Evolutionary conservation across 1,284 basidiomycete genomes (phyloP).

Genomic region (Marasmius tenuissimus): DNA sequence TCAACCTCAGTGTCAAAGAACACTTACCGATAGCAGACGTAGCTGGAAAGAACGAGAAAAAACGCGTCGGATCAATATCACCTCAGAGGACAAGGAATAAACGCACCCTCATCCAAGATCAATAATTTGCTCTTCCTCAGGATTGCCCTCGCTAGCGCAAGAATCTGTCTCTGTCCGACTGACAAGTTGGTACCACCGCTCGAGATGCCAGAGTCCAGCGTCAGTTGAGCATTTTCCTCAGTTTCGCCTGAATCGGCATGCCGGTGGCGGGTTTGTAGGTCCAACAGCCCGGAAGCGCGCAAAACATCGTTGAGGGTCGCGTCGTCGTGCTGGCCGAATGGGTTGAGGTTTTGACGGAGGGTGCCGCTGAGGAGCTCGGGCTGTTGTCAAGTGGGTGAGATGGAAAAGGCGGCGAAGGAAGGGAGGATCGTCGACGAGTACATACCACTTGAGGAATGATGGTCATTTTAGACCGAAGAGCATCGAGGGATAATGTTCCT

Average conservation of each 20-base stretch:
- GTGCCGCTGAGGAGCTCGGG: constrained; percentile 69
- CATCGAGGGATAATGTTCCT: constrained; percentile 60
- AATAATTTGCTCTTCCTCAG: constrained; percentile 57
- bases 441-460: constrained; percentile 57
- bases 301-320: constrained; percentile 55
- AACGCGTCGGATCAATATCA: background rate
- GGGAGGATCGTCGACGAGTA: constrained; percentile 20
- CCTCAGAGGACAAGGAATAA: background rate
- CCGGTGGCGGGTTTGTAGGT: constrained; percentile 34
- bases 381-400: constrained; percentile 39
- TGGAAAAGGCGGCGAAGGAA: constrained; percentile 20
- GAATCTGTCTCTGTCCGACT: constrained; percentile 70
- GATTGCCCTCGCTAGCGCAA: constrained; percentile 60
- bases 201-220: constrained; percentile 52
- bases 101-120: constrained; percentile 58
- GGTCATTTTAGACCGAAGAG: constrained; percentile 59
- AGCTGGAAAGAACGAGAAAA: constrained; percentile 26
- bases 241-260: background rate
- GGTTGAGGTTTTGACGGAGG: constrained; percentile 61
- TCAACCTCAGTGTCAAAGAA: background rate
- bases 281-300: constrained; percentile 53
- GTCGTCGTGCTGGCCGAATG: constrained; percentile 75
- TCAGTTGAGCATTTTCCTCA: constrained; percentile 47
- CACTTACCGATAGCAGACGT: constrained; percentile 52
- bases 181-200: constrained; percentile 66